A percentile compares a stretch with the other conserved stretches of the same genome.
Evolutionary conservation across 768 basidiomycete genomes (phyloP).

Genomic region (Lactarius indigo): DNA sequence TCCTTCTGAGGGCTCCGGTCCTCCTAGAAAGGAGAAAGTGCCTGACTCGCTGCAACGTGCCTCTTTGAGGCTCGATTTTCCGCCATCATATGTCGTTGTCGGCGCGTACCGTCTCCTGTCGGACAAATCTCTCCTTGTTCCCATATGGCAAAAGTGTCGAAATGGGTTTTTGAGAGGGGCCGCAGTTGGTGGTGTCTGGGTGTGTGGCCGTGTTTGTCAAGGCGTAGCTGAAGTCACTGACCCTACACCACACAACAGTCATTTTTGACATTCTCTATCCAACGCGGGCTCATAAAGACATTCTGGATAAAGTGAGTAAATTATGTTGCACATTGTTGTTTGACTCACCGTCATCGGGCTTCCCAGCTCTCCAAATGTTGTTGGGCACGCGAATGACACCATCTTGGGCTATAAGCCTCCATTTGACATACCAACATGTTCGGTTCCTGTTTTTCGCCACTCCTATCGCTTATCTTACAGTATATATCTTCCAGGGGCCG

Average conservation of each 20-base stretch:
- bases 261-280: slow-evolving; percentile 64
- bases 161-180: slow-evolving; percentile 72
- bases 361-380: slow-evolving; percentile 56
- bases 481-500: slow-evolving; percentile 52
- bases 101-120: slow-evolving; percentile 81
- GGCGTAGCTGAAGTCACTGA: neutral
- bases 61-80: slow-evolving; percentile 61
- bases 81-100: slow-evolving; percentile 81
- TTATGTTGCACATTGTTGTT: neutral
- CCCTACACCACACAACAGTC: slow-evolving; percentile 41
- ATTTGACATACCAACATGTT: slow-evolving; percentile 69
- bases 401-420: slow-evolving; percentile 65
- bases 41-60: slow-evolving; percentile 45
- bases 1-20: slow-evolving; percentile 14
- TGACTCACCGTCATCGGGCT: neutral
- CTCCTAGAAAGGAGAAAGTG: neutral
- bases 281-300: slow-evolving; percentile 59
- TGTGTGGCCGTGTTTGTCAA: slow-evolving; percentile 33
- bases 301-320: slow-evolving; percentile 58
- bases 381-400: slow-evolving; percentile 58
- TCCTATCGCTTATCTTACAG: slow-evolving; percentile 5
- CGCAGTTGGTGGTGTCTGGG: slow-evolving; percentile 68
- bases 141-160: slow-evolving; percentile 82
- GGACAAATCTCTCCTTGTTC: slow-evolving; percentile 62
- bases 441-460: slow-evolving; percentile 24